Conservation (phyloP, 1,139 yeast genomes). For the Nadsonia commutata region DNA sequence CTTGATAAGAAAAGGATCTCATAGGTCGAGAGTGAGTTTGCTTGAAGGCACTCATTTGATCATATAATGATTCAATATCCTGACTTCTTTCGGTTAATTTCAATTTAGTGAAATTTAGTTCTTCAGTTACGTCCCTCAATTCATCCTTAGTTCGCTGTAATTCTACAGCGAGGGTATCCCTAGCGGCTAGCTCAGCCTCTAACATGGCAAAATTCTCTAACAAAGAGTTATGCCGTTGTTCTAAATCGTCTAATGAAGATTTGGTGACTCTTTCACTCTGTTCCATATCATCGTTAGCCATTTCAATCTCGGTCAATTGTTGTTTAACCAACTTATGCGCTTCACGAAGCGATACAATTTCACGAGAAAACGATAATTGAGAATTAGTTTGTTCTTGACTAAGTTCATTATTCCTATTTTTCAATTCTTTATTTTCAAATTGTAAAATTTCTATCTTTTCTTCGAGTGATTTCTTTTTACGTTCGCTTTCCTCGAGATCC, state of each 20-base stretch:
- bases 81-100: constrained; percentile 2
- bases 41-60: constrained; percentile 2
- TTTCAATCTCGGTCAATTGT: constrained; percentile 25
- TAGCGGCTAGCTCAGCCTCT: constrained; percentile 21
- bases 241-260: constrained; percentile 20
- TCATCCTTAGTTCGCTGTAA: constrained; percentile 24
- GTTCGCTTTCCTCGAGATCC: constrained; percentile 23
- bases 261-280: constrained; percentile 21
- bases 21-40: neutral
- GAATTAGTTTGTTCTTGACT: constrained; percentile 18
- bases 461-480: constrained; percentile 16
- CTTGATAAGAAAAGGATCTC: neutral
- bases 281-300: constrained; percentile 27
- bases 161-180: constrained; percentile 17
- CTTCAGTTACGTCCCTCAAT: constrained; percentile 21
- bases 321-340: constrained; percentile 17
- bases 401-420: constrained; percentile 14
- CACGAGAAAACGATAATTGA: constrained; percentile 18
- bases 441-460: constrained; percentile 13
- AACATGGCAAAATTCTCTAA: constrained; percentile 23
- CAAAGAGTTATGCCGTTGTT: constrained; percentile 18
- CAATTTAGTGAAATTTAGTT: constrained; percentile 14
- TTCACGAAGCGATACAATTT: constrained; percentile 16
- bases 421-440: constrained; percentile 16
- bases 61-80: constrained; percentile 7